Base-by-base conservation (phyloP, 2,329 filamentous ascomycete species). In the Aspergillus sp. region DNA sequence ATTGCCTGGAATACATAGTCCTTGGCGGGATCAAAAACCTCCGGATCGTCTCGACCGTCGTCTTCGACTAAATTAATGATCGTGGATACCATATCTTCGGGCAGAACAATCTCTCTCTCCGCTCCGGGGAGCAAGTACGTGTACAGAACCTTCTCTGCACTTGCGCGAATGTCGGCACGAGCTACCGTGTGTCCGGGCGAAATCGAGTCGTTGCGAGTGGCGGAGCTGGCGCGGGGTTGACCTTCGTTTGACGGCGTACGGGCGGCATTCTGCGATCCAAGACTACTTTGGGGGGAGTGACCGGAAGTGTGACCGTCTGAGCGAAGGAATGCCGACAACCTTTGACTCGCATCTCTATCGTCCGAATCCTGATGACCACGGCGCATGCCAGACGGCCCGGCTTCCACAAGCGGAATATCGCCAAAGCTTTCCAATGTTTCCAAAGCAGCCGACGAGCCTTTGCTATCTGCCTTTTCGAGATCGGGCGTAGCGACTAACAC, bases 1-100 rank as follows among this genome's bases (percentile, higher is more conserved):
- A 99, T 99, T 36, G 96, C 96, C 78, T 99, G 96, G 77, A 98
- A 99, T 63, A 98, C 95, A 74, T 98, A 99, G 79, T 99, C 95
- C 81, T 99, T 99, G 56, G 95, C 95, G 20, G 91, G 88, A 73
- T 98, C 95, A 70, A 99, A 99, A 12, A 99, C 90, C 75, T 99
- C 95, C 0, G 95, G 95, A 73, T 99, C 95, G 70, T 98, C 95
- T 68, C 95, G 88, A 50, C 92, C 91, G 65, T 92, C 88, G 67
- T 94, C 90, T 77, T 99, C 95, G 63, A 99, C 96, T 14, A 91
- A 86, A 20, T 88, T 84, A 45, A 92, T 96, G 60, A 98, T 93
- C 24, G 93, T 88, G 56, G 90, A 85, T 0, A 94, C 89, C 71
- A 98, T 96, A 36, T 87, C 87, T 62, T 93, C 90, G 0, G 95